Evolutionary conservation across 305 asterid genomes (phyloP), one percentile per base, ranked within the genome.

Genomic region (Fraxinus sp.): DNA sequence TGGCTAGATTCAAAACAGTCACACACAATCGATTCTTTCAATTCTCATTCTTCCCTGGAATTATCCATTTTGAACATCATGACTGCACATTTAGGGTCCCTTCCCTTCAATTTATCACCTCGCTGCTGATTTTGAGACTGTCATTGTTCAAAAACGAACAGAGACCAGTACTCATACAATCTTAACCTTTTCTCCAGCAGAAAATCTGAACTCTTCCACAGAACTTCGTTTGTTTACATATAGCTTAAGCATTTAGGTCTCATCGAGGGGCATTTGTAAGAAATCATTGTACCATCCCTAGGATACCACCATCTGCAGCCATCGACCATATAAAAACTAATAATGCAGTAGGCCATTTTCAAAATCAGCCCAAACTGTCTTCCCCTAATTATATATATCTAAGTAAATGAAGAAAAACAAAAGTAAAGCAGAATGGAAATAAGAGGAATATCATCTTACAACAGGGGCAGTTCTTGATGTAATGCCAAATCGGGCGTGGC

Each of bases 381-480:
- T 24, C n/a, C 13, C 72, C 39, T 11, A 39, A 10, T 8, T n/a
- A 66, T 66, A 66, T 9, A 26, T 33, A 37, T 33, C 11, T 5
- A 4, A 46, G 28, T n/a, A 37, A 22, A 62, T 0, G 24, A 37
- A 16, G 33, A 9, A 82, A 70, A 79, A 3, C 37, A 35, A 77
- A 75, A 24, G 62, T 0, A 35, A 84, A 30, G 74, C 35, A 52
- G 66, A 77, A 57, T 26, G 57, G 71, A 76, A 78, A 83, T 28
- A 33, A 74, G 41, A 33, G 72, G 57, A 81, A n/a, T 71, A 71
- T 78, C 11, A 75, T 79, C 96, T 87, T 82, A 96, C 99, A 83
- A 91, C 94, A 66, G 98, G 98, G 26, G 99, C 99, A 18, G 99
- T 96, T 85, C 99, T 91, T 80, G 97, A 87, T 85, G 99, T 96